These are phyloP conservation scores for Nematodospora valgi DNA, from an alignment of 805 yeast genomes.

Conservation along the genomic window DNA sequence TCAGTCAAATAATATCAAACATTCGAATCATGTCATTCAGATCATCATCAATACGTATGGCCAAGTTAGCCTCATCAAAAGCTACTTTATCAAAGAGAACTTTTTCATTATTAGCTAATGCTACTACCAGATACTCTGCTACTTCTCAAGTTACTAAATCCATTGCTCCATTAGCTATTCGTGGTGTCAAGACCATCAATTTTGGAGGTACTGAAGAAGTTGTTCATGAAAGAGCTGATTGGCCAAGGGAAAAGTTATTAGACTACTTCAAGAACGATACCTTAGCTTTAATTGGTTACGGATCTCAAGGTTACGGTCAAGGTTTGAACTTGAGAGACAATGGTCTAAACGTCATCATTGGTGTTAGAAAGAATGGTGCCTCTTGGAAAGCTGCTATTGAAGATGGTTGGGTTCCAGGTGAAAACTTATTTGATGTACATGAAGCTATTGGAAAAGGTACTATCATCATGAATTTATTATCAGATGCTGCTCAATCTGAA, in stretches of 20 bases:
- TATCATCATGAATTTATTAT: slow-evolving; percentile 93
- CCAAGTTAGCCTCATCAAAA: slow-evolving; percentile 43
- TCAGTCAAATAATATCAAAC: slow-evolving; percentile 2
- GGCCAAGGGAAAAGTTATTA: slow-evolving; percentile 96
- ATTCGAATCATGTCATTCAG: slow-evolving; percentile 38
- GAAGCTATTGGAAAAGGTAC: slow-evolving; percentile 95
- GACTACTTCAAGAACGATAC: slow-evolving; percentile 98
- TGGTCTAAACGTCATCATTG: slow-evolving; percentile 94
- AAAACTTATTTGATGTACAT: slow-evolving; percentile 89
- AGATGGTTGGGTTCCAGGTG: slow-evolving; percentile 99
- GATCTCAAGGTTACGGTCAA: slow-evolving; percentile 99
- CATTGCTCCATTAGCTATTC: slow-evolving; percentile 52
- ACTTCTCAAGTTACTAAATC: slow-evolving; percentile 27
- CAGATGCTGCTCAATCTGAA: slow-evolving; percentile 99
- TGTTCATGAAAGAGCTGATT: slow-evolving; percentile 98
- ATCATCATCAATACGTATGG: slow-evolving; percentile 43
- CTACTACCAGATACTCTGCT: slow-evolving; percentile 38
- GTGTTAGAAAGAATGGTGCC: slow-evolving; percentile 98
- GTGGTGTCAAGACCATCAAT: slow-evolving; percentile 96
- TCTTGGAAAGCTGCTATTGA: slow-evolving; percentile 99
- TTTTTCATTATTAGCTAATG: slow-evolving; percentile 51
- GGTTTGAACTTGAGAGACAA: slow-evolving; percentile 99
- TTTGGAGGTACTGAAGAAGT: slow-evolving; percentile 93
- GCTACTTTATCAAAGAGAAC: slow-evolving; percentile 62
- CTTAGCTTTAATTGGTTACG: slow-evolving; percentile 96